Base-by-base conservation (phyloP, 805 yeast genomes). In the Myxozyma sirexii region DNA sequence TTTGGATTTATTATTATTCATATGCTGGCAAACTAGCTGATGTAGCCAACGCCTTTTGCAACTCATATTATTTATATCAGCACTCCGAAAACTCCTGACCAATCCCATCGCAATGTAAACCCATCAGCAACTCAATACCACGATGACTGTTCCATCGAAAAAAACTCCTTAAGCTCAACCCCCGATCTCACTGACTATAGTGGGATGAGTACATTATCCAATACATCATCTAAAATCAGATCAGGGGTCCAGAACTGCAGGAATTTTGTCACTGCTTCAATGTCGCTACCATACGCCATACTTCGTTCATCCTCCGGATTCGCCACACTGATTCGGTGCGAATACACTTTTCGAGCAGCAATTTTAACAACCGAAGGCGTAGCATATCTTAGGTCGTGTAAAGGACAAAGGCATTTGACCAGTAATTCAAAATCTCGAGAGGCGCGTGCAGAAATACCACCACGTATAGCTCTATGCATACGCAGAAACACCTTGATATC, bases 221-320 rank as follows among this genome's bases (percentile, higher is more conserved):
- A 64, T 1, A 83, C 82, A 57, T 81, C 81, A 52, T 82, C 86
- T 0, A 84, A 74, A 0, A 85, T 77, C 45, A 80, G 66, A 15
- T 78, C 80, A 0, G 77, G 77, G 51, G 77, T 79, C 77, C 85
- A 78, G 46, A 75, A 74, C 37, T 68, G 68, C 63, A 81, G 66
- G 69, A 83, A 70, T 51, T 75, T 77, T 19, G 71, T 68, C 3
- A 79, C 75, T 17, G 82, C 59, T 10, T 68, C 73, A 13, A 73
- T 60, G 61, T 84, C 86, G 45, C 86, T 79, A 1, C 89, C 88
- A 72, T 83, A 85, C 44, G 76, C 72, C 33, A 83, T 67, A 1
- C 83, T 74, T 0, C 84, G 79, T 64, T 85, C 89, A 26, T 80
- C 76, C 17, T 72, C 72, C 0, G 82, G 73, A 1, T 68, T 58